phyloP scores from a whole-genome alignment of 768 basidiomycete genomes.

The Podaxis rugospora region DNA sequence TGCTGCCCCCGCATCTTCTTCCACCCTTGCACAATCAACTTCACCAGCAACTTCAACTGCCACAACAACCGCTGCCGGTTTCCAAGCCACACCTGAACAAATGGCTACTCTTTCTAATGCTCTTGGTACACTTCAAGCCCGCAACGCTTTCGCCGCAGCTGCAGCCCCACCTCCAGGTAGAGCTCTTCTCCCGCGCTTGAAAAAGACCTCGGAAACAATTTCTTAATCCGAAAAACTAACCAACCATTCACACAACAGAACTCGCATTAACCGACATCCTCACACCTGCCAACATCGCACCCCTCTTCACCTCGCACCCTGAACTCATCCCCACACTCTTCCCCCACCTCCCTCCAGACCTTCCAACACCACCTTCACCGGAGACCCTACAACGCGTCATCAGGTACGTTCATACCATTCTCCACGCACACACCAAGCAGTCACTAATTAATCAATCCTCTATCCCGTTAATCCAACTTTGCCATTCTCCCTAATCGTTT shows the following conservation, averaged over 20 bases:
- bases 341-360: constrained; percentile 78
- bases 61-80: constrained; percentile 17
- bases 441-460: constrained; percentile 1
- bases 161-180: constrained; percentile 31
- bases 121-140: constrained; percentile 38
- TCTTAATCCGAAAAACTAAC: background rate
- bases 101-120: constrained; percentile 58
- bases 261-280: constrained; percentile 71
- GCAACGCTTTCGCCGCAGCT: constrained; percentile 22
- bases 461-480: background rate
- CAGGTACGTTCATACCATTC: constrained; percentile 27
- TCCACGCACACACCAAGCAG: background rate
- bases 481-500: background rate
- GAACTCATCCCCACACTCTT: constrained; percentile 66
- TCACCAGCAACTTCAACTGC: background rate
- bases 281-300: constrained; percentile 65
- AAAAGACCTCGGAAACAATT: background rate
- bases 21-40: constrained; percentile 3
- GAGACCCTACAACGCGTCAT: constrained; percentile 74
- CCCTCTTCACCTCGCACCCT: constrained; percentile 68
- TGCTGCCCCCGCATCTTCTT: constrained; percentile 16
- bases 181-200: background rate
- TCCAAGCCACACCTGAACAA: constrained; percentile 57
- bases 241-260: constrained; percentile 35
- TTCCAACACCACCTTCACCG: constrained; percentile 62